Base-by-base conservation (phyloP, 1,284 basidiomycete genomes). In the Puccinia hordei region DNA sequence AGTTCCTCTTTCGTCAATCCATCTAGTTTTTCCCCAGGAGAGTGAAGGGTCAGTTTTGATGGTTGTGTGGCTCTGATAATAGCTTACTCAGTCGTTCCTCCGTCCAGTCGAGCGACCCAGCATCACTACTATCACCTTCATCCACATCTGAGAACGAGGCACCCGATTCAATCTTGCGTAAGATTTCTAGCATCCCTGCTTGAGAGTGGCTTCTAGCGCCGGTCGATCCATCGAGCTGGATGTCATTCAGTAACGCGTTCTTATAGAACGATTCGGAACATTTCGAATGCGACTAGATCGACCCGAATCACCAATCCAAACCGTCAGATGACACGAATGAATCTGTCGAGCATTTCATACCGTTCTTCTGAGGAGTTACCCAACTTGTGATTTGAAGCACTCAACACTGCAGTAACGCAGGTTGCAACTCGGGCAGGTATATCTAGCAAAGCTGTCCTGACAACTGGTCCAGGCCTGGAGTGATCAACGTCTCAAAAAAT, bases 211-310 rank as follows among this genome's bases (percentile, higher is more conserved):
- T 55, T 33, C 19, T 1, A n/a, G 1, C 10, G 15, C 55, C 22
- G 27, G 27, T 3, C 22, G 69, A 33, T 10, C 69, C 69, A 19
- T 57, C 65, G 15, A 55, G 33, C 13, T 57, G 44, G 27, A 69
- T 57, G 15, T 78, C 63, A 69, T 78, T 2, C 35, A 78, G 30
- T 8, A 78, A 46, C 4, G 61, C 51, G 66, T 66, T 30, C 41
- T 59, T 51, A 24, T 78, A 78, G 24, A 78, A 78, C 1, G 75
- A 78, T 57, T 78, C 75, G n/a, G 75, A 78, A 30, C 75, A 78
- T 22, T n/a, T 69, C n/a, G 66, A 38, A 22, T 78, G 75, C 15
- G 63, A 55, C 75, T 68, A 46, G 38, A 35, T 2, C 10, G 24
- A 6, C 10, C 19, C 1, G 30, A 55, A 33, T 22, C 0, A 53